Evolutionary conservation across 139 green algal genomes (phyloP).

Genomic region (Chlorella sp.): DNA sequence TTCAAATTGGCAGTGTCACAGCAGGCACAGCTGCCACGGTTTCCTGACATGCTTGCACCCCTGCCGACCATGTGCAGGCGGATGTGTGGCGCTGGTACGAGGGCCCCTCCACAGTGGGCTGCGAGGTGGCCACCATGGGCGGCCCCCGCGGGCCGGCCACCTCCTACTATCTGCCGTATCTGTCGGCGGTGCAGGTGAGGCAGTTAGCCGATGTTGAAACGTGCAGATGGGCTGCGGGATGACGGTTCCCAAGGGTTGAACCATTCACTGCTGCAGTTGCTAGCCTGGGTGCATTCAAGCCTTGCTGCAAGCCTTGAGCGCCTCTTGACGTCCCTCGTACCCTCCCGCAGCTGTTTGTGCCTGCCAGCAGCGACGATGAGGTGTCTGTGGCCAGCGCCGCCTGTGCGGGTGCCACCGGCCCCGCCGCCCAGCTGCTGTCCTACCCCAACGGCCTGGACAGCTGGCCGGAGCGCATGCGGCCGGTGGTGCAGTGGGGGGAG

Average conservation of each 20-base stretch:
- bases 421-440: not conserved
- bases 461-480: constrained; percentile 73
- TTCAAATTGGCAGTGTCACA: too few species aligned
- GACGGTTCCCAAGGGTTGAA: too few species aligned
- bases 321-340: too few species aligned
- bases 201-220: too few species aligned
- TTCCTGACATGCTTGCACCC: too few species aligned
- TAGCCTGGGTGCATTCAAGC: too few species aligned
- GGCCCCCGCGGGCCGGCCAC: constrained; percentile 68
- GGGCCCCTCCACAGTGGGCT: constrained; percentile 59
- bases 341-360: constrained; percentile 63
- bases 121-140: constrained; percentile 48
- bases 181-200: constrained; percentile 69
- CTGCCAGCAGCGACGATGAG: not conserved
- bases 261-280: too few species aligned
- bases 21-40: too few species aligned
- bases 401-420: not conserved
- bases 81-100: constrained; percentile 73
- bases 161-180: constrained; percentile 82
- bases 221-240: too few species aligned
- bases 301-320: too few species aligned
- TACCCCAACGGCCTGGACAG: constrained; percentile 50
- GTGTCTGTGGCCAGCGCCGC: not conserved
- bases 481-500: constrained; percentile 75
- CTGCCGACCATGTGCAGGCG: too few species aligned